Base-by-base conservation (phyloP, 2,329 filamentous ascomycete genomes). In the Aspergillus flavus region DNA sequence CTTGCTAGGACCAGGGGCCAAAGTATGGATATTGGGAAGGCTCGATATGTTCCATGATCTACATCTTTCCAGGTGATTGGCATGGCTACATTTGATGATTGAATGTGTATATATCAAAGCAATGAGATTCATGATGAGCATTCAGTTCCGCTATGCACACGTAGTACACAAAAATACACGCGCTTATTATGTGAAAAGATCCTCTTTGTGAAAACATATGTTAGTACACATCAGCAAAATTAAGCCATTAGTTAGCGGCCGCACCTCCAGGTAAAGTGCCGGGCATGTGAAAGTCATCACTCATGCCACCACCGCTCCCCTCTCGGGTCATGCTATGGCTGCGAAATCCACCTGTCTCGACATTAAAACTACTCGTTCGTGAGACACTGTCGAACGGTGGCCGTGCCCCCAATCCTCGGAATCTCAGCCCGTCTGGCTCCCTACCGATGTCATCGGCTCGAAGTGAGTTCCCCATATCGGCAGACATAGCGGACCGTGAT, bases 261-360 rank as follows among this genome's bases (percentile, higher is more conserved):
- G 70, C 59, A 16, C 59, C 60, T 30, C 69, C 71, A 36, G 77
- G 78, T 69, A 81, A 67, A 39, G 75, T 72, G 6, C 79, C 79
- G 36, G 79, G 79, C 69, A 81, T 79, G 6, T 75, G 67, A 58
- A 78, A 78, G 39, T 73, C 70, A 39, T 79, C 77, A 36, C 72
- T 71, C 9, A 69, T 62, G 48, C 62, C 69, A n/a, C 70, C 70
- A 34, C 64, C 55, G 54, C 75, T 75, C 50, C 71, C 71, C 55
- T 76, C 73, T 28, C 73, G 69, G n/a, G 72, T 69, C 68, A 76
- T 70, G 61, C 71, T 76, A 23, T 72, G 71, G 61, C 72, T 73
- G 16, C 73, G 75, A 45, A 74, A 62, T 41, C 69, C 71, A 21
- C 74, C 70, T 50, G 72, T 70, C 57, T 76, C 75, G 48, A 72